These are phyloP conservation scores for Trichosporon ovoides DNA, from an alignment of 1,284 basidiomycete species.

Conservation along the genomic window DNA sequence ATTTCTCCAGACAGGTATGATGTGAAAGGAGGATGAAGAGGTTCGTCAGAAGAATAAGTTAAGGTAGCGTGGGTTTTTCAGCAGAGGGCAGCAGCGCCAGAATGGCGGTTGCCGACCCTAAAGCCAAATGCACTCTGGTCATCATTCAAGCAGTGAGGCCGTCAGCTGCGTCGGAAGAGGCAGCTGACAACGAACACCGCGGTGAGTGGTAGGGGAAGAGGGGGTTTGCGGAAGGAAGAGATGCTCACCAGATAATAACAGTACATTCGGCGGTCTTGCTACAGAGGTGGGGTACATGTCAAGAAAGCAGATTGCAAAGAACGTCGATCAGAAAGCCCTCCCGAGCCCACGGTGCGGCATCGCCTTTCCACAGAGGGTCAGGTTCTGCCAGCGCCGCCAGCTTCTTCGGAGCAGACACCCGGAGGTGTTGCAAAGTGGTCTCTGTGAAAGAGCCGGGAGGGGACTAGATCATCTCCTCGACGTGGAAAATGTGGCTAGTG, in stretches of 20 bases:
- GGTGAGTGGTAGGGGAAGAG: background rate
- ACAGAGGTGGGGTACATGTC: constrained; percentile 5
- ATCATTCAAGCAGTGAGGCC: constrained; percentile 25
- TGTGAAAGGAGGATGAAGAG: background rate
- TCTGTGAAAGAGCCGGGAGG: constrained; percentile 48
- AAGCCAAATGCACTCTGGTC: constrained; percentile 51
- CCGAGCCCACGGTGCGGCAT: constrained; percentile 35
- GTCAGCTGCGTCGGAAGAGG: background rate
- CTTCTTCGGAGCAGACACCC: constrained; percentile 40
- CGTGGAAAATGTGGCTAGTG: constrained; percentile 49
- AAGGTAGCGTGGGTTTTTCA: constrained; percentile 51
- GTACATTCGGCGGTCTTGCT: constrained; percentile 1
- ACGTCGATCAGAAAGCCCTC: constrained; percentile 49
- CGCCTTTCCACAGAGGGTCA: constrained; percentile 26
- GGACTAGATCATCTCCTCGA: constrained; percentile 48
- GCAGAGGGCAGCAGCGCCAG: constrained; percentile 26
- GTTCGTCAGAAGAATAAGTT: constrained; percentile 33
- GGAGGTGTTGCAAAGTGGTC: constrained; percentile 25
- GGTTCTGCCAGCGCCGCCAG: constrained; percentile 36
- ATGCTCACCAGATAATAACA: constrained; percentile 34
- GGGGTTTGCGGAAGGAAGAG: constrained; percentile 7
- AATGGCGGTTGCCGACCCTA: constrained; percentile 27
- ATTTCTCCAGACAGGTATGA: background rate
- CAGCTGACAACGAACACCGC: background rate
- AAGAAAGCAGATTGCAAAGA: constrained; percentile 8